Conservation (phyloP, 192 early-diverging fungal genomes). For the Backusella circina region DNA sequence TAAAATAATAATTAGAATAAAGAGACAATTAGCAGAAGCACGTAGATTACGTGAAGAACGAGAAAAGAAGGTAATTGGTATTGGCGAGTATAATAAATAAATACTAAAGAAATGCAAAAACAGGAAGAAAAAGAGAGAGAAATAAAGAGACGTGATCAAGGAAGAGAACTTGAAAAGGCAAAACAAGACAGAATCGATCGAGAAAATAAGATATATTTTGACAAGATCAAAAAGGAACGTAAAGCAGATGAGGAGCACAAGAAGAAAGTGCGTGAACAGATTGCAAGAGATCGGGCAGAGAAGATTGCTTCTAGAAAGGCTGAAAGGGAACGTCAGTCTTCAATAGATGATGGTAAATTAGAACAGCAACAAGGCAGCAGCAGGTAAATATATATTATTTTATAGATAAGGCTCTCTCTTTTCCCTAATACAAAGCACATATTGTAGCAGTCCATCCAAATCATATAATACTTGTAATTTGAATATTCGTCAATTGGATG, state of each 20-base stretch:
- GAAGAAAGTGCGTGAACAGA: slow-evolving; percentile 25
- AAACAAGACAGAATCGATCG: slow-evolving; percentile 9
- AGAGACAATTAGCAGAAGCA: not conserved
- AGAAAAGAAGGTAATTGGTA: not conserved
- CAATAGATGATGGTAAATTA: not conserved
- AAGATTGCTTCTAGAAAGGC: slow-evolving; percentile 1
- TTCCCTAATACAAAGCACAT: too few species aligned
- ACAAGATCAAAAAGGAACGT: slow-evolving; percentile 25
- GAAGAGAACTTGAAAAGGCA: slow-evolving; percentile 10
- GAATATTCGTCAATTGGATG: slow-evolving; percentile 31
- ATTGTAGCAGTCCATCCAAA: not conserved
- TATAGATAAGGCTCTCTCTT: too few species aligned
- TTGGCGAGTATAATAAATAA: not conserved
- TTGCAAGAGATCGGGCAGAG: slow-evolving; percentile 26
- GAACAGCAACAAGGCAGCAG: not conserved
- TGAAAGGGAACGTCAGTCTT: not conserved
- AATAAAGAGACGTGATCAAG: slow-evolving; percentile 24
- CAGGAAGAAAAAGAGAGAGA: slow-evolving; percentile 21
- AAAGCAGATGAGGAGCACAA: slow-evolving; percentile 21
- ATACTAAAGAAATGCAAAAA: not conserved
- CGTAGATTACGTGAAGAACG: not conserved
- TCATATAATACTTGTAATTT: slow-evolving; percentile 10
- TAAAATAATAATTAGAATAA: not conserved
- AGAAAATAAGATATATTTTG: slow-evolving; percentile 23
- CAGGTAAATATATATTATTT: not conserved